These are phyloP conservation scores for Saururus chinensis DNA, from an alignment of 164 flowering plant species.

Conservation along the genomic window DNA sequence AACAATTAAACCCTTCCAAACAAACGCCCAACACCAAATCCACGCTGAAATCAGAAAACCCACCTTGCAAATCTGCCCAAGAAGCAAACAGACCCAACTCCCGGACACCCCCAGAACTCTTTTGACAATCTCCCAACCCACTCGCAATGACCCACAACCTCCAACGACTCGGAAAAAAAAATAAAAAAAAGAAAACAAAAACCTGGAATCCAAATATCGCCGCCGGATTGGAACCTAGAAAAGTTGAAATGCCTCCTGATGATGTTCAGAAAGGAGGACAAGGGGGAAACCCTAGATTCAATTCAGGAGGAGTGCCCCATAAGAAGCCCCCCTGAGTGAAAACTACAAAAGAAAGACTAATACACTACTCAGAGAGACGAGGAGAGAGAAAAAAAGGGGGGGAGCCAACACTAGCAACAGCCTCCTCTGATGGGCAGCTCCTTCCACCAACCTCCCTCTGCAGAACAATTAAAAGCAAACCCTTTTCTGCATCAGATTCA, in stretches of 20 bases:
- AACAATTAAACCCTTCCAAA: background rate
- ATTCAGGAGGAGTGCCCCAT: background rate
- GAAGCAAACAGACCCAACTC: background rate
- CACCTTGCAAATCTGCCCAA: background rate
- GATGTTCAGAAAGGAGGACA: too few relatives aligned
- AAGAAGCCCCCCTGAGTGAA: conserved; percentile 1
- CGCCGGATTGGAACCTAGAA: too few relatives aligned
- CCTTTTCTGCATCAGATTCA: conserved; percentile 12
- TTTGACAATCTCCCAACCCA: too few relatives aligned
- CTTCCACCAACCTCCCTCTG: conserved; percentile 2
- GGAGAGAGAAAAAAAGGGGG: background rate
- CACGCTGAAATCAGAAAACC: background rate
- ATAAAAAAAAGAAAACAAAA: too few relatives aligned
- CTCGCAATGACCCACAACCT: too few relatives aligned
- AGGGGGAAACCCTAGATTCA: too few relatives aligned
- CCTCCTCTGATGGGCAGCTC: conserved; percentile 6
- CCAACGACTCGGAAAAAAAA: background rate
- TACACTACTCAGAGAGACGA: background rate
- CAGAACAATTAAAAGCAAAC: conserved; percentile 15
- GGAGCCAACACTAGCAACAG: conserved; percentile 2
- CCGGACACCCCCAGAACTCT: too few relatives aligned
- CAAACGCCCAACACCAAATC: too few relatives aligned
- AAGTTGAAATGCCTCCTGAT: too few relatives aligned
- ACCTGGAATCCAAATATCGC: too few relatives aligned
- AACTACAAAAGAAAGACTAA: background rate